Evolutionary conservation across 345 rosid species (phyloP).

Genomic region (Aethionema arabicum): DNA sequence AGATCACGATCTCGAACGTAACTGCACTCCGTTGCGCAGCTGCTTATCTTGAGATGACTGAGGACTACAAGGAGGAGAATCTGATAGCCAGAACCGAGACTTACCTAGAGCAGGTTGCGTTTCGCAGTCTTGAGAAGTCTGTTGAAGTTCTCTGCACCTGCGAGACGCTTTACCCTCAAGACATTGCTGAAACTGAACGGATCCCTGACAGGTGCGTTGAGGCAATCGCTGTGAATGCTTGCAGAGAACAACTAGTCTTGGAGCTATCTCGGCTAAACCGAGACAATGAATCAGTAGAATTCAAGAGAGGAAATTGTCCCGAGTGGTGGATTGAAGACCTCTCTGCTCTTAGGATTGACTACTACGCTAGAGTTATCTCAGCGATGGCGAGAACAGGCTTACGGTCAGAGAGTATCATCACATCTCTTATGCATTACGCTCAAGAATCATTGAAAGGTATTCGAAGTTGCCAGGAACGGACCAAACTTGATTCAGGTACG

Average conservation of each 20-base stretch:
- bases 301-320: conserved; percentile 48
- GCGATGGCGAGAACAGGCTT: conserved; percentile 64
- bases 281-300: conserved; percentile 47
- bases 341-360: conserved; percentile 55
- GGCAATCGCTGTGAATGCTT: conserved; percentile 72
- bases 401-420: conserved; percentile 52
- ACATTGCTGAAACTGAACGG: conserved; percentile 49
- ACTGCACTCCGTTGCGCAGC: conserved; percentile 71
- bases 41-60: conserved; percentile 81
- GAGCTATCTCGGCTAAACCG: conserved; percentile 21
- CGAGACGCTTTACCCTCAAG: conserved; percentile 39
- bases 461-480: conserved; percentile 48
- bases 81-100: conserved; percentile 57
- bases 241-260: conserved; percentile 70
- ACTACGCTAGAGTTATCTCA: conserved; percentile 53
- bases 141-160: conserved; percentile 64
- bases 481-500: conserved; percentile 36
- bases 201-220: conserved; percentile 62
- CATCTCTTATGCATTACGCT: conserved; percentile 79
- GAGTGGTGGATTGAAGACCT: conserved; percentile 89
- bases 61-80: conserved; percentile 70
- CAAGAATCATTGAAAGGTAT: conserved; percentile 59
- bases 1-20: conserved; percentile 66
- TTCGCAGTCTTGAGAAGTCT: conserved; percentile 62
- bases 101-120: conserved; percentile 55